Conservation (phyloP, 306 rosid genomes). For the Prunus mume region DNA sequence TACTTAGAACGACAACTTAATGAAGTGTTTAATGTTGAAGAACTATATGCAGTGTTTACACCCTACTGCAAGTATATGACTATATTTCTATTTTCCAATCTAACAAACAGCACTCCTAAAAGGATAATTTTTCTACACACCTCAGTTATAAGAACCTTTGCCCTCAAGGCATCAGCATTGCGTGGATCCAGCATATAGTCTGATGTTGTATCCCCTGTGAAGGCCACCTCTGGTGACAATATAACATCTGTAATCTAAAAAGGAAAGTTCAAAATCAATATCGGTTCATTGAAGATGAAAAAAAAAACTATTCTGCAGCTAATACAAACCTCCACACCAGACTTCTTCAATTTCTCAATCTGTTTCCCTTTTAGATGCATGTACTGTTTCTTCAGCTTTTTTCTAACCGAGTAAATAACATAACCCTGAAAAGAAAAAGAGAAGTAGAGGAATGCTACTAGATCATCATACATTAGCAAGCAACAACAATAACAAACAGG, state of each 20-base stretch:
- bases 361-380: conserved; percentile 84
- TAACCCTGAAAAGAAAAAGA: conserved; percentile 64
- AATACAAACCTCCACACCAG: conserved; percentile 83
- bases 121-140: conserved; percentile 27
- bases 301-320: conserved; percentile 12
- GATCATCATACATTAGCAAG: not conserved
- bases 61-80: not conserved
- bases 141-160: conserved; percentile 97
- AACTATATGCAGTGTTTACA: not conserved
- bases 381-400: conserved; percentile 88
- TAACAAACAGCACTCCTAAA: not conserved
- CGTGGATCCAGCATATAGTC: conserved; percentile 90
- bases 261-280: conserved; percentile 23
- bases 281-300: conserved; percentile 16
- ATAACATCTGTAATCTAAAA: conserved; percentile 79
- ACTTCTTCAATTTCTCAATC: conserved; percentile 88
- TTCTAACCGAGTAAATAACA: conserved; percentile 84
- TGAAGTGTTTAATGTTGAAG: not conserved
- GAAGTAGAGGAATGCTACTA: not conserved
- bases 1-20: not conserved
- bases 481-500: not conserved
- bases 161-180: conserved; percentile 95
- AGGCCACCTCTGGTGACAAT: conserved; percentile 95
- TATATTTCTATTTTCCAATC: not conserved
- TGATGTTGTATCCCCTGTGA: conserved; percentile 86